Evolutionary conservation across 495 filamentous ascomycete genomes (phyloP).

Genomic region (Penicillium salamii): DNA sequence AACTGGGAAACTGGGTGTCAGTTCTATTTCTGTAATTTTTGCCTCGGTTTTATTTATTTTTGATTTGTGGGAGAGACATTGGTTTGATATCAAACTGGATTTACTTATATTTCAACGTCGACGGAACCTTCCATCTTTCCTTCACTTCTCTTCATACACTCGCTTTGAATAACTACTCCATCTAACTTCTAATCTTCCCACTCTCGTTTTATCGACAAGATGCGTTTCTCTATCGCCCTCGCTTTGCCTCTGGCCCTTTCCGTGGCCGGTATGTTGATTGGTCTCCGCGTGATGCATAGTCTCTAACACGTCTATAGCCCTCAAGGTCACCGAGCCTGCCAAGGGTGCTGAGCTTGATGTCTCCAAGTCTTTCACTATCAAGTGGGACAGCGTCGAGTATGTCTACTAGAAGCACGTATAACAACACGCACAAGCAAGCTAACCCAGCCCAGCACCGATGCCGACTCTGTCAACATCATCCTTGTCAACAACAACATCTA

Average conservation of each 20-base stretch:
- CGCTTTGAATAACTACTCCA: background rate
- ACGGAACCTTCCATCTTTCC: background rate
- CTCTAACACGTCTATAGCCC: conserved; percentile 23
- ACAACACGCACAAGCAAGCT: background rate
- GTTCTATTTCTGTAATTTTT: conserved; percentile 10
- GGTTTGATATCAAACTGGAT: background rate
- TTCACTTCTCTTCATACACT: conserved; percentile 1
- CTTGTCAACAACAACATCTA: conserved; percentile 40
- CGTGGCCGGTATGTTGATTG: conserved; percentile 16
- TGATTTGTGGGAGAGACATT: background rate
- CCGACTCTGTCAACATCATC: conserved; percentile 32
- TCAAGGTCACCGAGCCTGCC: conserved; percentile 32
- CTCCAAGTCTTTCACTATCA: conserved; percentile 30
- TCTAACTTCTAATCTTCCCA: background rate
- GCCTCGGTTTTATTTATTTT: background rate
- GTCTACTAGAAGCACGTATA: conserved; percentile 2
- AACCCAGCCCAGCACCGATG: conserved; percentile 29
- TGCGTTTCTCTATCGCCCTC: conserved; percentile 24
- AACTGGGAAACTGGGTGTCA: background rate
- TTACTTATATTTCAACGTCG: background rate
- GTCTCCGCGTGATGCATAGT: too few species aligned
- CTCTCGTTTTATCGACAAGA: conserved; percentile 11
- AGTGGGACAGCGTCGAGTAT: conserved; percentile 37
- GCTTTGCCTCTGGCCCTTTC: conserved; percentile 25
- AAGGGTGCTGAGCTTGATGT: conserved; percentile 28